Evolutionary conservation across 441 rosid species (phyloP).

Genomic region (Kokia cookei): DNA sequence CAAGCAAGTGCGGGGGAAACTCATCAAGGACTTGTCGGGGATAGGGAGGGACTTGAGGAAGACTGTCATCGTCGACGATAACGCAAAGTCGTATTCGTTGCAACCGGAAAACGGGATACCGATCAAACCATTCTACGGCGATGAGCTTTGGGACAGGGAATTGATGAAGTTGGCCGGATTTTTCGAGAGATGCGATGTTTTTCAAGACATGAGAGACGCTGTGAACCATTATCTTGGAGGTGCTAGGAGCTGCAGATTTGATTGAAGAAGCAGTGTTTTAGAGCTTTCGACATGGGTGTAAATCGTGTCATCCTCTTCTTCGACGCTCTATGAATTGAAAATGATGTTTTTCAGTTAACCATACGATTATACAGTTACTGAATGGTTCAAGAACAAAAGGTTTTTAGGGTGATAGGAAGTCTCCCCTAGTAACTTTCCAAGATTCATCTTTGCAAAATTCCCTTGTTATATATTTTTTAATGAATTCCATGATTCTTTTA

Average conservation of each 20-base stretch:
- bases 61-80: conserved; percentile 72
- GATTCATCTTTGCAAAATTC: too few relatives aligned
- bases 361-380: neutral
- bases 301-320: too few relatives aligned
- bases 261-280: too few relatives aligned
- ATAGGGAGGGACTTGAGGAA: conserved; percentile 56
- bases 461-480: too few relatives aligned
- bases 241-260: too few relatives aligned
- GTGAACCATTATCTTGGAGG: conserved; percentile 34
- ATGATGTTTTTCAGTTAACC: neutral
- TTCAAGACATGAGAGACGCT: conserved; percentile 69
- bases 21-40: conserved; percentile 57
- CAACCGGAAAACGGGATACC: conserved; percentile 87
- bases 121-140: conserved; percentile 48
- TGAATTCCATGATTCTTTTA: too few relatives aligned
- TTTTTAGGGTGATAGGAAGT: neutral
- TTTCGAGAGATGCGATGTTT: conserved; percentile 42
- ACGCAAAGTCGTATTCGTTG: conserved; percentile 53
- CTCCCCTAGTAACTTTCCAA: neutral
- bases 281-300: too few relatives aligned
- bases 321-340: neutral
- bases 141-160: conserved; percentile 50
- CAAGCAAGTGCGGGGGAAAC: conserved; percentile 48
- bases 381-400: neutral
- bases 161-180: conserved; percentile 47